phyloP scores from a whole-genome alignment of 1,139 yeast genomes.

The Wickerhamomyces sp. region DNA sequence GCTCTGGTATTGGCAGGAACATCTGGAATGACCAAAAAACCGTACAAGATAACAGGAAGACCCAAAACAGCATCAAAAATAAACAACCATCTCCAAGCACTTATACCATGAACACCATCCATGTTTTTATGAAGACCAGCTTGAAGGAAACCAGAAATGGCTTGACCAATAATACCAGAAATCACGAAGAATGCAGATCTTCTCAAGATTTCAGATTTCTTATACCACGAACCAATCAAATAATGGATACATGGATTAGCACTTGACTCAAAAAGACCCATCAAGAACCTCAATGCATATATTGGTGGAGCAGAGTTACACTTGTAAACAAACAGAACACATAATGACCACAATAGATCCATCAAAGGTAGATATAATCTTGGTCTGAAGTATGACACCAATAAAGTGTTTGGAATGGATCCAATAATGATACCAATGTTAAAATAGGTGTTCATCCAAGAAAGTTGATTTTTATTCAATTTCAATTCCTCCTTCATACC shows the following conservation, averaged over 20 bases:
- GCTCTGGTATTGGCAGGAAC: constrained; percentile 36
- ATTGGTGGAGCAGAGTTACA: constrained; percentile 30
- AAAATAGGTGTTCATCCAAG: constrained; percentile 44
- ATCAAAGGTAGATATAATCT: constrained; percentile 40
- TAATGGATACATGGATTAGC: constrained; percentile 22
- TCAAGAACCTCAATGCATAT: constrained; percentile 34
- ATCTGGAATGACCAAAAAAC: constrained; percentile 22
- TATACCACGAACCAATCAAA: constrained; percentile 26
- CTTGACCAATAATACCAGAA: constrained; percentile 28
- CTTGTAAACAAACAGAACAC: constrained; percentile 37
- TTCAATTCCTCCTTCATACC: constrained; percentile 51
- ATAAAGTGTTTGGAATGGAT: constrained; percentile 44
- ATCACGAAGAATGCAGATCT: constrained; percentile 23
- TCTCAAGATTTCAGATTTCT: constrained; percentile 21
- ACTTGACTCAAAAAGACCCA: constrained; percentile 27
- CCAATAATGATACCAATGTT: constrained; percentile 53
- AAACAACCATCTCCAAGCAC: constrained; percentile 33
- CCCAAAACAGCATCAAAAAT: constrained; percentile 29
- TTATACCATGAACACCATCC: constrained; percentile 26
- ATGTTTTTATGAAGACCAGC: constrained; percentile 22
- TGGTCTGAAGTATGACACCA: constrained; percentile 43
- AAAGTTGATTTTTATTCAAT: constrained; percentile 49
- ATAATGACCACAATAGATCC: constrained; percentile 25
- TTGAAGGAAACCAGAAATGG: constrained; percentile 34
- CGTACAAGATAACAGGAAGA: constrained; percentile 27